These are phyloP conservation scores for Hymenochaete sp. DNA, from an alignment of 1,284 basidiomycete genomes.

Conservation along the genomic window DNA sequence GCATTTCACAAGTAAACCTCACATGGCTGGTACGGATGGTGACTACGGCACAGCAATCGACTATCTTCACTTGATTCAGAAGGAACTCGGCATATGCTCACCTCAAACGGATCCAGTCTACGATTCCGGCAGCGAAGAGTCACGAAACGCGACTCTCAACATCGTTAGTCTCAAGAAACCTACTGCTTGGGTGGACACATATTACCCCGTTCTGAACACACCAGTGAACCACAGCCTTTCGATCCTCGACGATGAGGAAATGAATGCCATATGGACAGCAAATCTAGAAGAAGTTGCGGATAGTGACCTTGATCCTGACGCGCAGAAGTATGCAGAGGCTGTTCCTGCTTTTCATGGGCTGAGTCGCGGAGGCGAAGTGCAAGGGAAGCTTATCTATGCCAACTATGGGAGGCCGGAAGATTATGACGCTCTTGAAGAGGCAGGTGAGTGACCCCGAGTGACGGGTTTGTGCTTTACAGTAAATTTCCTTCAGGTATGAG, in stretches of 20 bases:
- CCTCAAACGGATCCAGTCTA: slow-evolving; percentile 42
- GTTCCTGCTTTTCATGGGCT: slow-evolving; percentile 66
- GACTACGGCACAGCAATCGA: slow-evolving; percentile 59
- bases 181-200: slow-evolving; percentile 70
- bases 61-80: slow-evolving; percentile 55
- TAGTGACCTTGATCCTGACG: slow-evolving; percentile 48
- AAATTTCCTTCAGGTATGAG: slow-evolving; percentile 47
- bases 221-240: slow-evolving; percentile 55
- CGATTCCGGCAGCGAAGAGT: slow-evolving; percentile 53
- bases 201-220: slow-evolving; percentile 78
- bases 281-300: slow-evolving; percentile 58
- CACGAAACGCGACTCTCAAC: slow-evolving; percentile 55
- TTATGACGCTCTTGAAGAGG: slow-evolving; percentile 13
- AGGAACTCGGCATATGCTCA: slow-evolving; percentile 46
- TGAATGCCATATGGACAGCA: slow-evolving; percentile 54
- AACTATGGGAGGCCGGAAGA: slow-evolving; percentile 69
- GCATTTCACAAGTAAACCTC: slow-evolving; percentile 57
- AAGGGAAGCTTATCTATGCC: slow-evolving; percentile 72
- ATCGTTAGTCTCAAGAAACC: slow-evolving; percentile 41
- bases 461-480: background rate
- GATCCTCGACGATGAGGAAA: slow-evolving; percentile 48
- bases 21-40: slow-evolving; percentile 59
- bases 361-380: slow-evolving; percentile 54
- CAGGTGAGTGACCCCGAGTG: slow-evolving; percentile 1
- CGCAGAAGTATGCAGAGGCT: slow-evolving; percentile 46